Evolutionary conservation across 2,329 filamentous ascomycete species (phyloP), one percentile per base, ranked within the genome.

Genomic region (Pseudogymnoascus sp.): DNA sequence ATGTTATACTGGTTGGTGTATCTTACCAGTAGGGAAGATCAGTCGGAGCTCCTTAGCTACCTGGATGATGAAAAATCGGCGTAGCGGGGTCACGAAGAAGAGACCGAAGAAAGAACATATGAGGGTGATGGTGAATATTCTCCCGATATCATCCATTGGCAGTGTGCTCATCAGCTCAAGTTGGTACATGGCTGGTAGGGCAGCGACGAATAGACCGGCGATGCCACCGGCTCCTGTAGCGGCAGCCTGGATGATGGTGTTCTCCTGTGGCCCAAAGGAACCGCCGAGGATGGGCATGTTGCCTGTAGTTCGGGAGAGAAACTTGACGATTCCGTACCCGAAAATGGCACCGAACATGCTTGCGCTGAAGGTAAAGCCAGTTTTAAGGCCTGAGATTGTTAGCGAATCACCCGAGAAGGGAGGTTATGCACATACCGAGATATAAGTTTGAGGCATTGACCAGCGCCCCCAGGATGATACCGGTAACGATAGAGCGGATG

Each of bases 11-110:
- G 26, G 38, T 26, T 30, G 26, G 38, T 26, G 10, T 52, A 12
- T 45, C 59, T 52, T 57, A 64, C 63, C 70, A 0, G 81, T 79
- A 1, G 82, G 82, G 71, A 84, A 85, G 60, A 84, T 76, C 45
- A 85, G 74, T 60, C 77, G 78, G 30, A 84, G 72, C 70, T 85
- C 81, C 8, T 82, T 75, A 2, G 81, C 81, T 10, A 85, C 81
- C 61, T 84, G 82, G 69, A 86, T 80, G 70, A 87, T 80, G 74
- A 86, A 87, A 74, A 87, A 86, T 67, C 84, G 85, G 61, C 84
- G 81, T 18, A 85, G 76, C 6, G 82, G 82, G 0, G 82, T 83
- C 56, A 80, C 79, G 64, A 84, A 83, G 69, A 83, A 83, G 62
- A 85, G 77, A 3, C 84, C 84, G 69, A 85, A 85, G 72, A 84